phyloP scores from a whole-genome alignment of 169 alveolate genomes.

The Cryptosporidium meleagridis region DNA sequence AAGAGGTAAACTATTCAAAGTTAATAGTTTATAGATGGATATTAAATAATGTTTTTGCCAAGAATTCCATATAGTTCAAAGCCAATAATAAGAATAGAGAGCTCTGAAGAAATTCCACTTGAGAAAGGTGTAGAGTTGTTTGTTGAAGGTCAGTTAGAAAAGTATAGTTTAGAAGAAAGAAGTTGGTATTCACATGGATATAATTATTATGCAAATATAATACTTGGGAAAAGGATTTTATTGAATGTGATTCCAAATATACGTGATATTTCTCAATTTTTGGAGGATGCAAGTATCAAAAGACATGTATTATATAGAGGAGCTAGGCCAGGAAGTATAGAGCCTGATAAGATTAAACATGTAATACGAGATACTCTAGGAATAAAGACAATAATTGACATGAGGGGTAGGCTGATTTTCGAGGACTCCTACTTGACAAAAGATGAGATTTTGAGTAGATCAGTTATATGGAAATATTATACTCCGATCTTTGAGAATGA shows the following conservation, averaged over 20 bases:
- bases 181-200: conserved; percentile 9
- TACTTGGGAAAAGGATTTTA: conserved; percentile 36
- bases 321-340: conserved; percentile 69
- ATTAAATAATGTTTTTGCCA: conserved; percentile 35
- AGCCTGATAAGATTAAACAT: conserved; percentile 70
- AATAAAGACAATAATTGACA: conserved; percentile 36
- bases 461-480: conserved; percentile 54
- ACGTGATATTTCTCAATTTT: conserved; percentile 55
- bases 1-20: background rate
- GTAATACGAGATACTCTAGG: conserved; percentile 41
- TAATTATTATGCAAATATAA: conserved; percentile 52
- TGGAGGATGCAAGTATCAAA: background rate
- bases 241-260: conserved; percentile 49
- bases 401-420: conserved; percentile 39
- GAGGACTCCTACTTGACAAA: conserved; percentile 41
- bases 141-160: conserved; percentile 35
- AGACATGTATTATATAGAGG: conserved; percentile 54
- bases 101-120: conserved; percentile 1
- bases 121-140: conserved; percentile 22
- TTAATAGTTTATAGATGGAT: background rate
- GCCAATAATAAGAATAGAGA: conserved; percentile 37
- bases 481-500: conserved; percentile 40
- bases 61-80: conserved; percentile 24
- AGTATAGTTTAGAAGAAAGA: conserved; percentile 1
- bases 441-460: conserved; percentile 60